A percentile compares a stretch with the other conserved stretches of the same genome.
These are phyloP conservation scores for Rhytidhysteron rufulum DNA, from an alignment of 2,329 filamentous ascomycete genomes.

Conservation along the genomic window DNA sequence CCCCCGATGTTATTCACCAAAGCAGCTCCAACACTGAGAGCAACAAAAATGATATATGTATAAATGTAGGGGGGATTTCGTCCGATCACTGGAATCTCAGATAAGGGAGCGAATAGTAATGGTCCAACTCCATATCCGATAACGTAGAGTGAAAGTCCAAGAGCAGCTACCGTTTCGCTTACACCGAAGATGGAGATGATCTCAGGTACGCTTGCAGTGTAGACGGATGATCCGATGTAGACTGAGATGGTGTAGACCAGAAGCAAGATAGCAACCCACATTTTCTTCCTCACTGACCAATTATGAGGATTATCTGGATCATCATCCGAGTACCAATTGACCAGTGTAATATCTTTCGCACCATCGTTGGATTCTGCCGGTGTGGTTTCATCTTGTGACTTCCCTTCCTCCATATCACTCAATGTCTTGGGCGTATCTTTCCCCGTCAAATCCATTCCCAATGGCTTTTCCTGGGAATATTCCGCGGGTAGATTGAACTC, in stretches of 20 bases:
- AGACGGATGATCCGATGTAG: conserved; percentile 51
- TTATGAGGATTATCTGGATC: conserved; percentile 11
- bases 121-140: conserved; percentile 59
- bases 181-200: conserved; percentile 53
- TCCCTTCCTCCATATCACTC: no score
- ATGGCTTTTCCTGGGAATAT: conserved; percentile 21
- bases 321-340: conserved; percentile 33
- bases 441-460: neutral
- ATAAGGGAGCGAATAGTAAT: conserved; percentile 62
- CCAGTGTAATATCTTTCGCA: conserved; percentile 18
- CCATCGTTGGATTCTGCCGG: conserved; percentile 12
- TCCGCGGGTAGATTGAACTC: conserved; percentile 47
- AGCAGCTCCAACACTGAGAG: conserved; percentile 59
- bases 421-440: no score
- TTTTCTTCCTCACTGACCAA: conserved; percentile 6
- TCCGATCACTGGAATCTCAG: conserved; percentile 61
- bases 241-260: conserved; percentile 57
- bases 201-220: conserved; percentile 39
- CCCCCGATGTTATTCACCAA: conserved; percentile 57
- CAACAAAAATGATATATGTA: conserved; percentile 62
- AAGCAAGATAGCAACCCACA: neutral
- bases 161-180: conserved; percentile 47
- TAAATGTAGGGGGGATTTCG: conserved; percentile 61
- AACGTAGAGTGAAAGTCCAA: conserved; percentile 60
- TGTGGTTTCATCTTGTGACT: no score